Conservation (phyloP, 208 protist species). For the Willaertia magna region DNA sequence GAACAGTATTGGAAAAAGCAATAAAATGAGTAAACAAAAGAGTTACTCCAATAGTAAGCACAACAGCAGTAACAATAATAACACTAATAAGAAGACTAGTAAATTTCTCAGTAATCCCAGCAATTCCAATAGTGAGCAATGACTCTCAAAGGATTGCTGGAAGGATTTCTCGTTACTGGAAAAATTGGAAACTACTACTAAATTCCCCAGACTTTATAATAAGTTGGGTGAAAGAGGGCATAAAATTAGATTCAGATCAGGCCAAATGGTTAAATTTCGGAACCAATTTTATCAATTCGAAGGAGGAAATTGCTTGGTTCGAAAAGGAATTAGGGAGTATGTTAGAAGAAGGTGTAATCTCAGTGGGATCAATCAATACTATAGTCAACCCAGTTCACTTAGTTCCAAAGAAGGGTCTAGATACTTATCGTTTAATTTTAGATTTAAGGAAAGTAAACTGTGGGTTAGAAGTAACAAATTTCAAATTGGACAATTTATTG, state of each 20-base stretch:
- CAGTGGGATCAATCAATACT: neutral
- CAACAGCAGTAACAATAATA: too few species aligned
- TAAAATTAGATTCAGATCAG: neutral
- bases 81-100: too few species aligned
- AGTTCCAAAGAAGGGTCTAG: neutral
- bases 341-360: neutral
- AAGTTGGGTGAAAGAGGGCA: neutral
- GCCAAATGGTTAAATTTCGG: neutral
- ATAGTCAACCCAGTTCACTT: neutral
- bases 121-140: neutral
- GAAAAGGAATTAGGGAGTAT: neutral
- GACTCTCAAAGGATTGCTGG: neutral
- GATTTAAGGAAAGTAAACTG: neutral
- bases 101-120: neutral
- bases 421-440: neutral
- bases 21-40: too few species aligned
- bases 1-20: too few species aligned
- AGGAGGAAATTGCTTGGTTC: neutral
- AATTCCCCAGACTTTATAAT: neutral
- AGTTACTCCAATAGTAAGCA: too few species aligned
- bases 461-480: neutral
- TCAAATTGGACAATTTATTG: neutral
- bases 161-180: neutral
- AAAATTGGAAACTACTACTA: neutral
- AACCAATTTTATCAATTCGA: too few species aligned